These are phyloP conservation scores for Endothia cerciana DNA, from an alignment of 2,329 filamentous ascomycete genomes.

Conservation along the genomic window DNA sequence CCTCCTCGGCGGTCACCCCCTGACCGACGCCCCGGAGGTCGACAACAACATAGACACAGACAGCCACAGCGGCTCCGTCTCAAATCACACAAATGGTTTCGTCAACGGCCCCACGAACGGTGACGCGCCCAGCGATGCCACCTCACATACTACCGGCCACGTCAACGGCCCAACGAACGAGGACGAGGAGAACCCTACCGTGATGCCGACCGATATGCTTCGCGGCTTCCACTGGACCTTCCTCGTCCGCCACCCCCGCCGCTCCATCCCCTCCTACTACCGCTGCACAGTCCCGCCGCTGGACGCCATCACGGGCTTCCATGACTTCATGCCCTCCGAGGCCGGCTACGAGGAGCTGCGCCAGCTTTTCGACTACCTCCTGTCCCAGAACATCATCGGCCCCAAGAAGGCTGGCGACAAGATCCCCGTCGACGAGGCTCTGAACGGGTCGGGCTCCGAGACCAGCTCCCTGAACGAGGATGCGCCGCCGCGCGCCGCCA, in stretches of 20 bases:
- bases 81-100: conserved; percentile 34
- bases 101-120: conserved; percentile 36
- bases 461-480: conserved; percentile 13
- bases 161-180: conserved; percentile 39
- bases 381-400: conserved; percentile 70
- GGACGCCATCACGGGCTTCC: conserved; percentile 79
- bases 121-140: conserved; percentile 31
- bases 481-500: conserved; percentile 38
- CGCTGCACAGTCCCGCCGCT: conserved; percentile 91
- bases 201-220: conserved; percentile 75
- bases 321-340: conserved; percentile 84
- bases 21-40: conserved; percentile 30
- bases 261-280: conserved; percentile 90
- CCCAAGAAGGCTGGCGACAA: conserved; percentile 59
- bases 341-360: conserved; percentile 90
- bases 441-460: conserved; percentile 29
- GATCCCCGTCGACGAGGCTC: conserved; percentile 31
- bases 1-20: conserved; percentile 61
- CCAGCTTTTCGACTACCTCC: conserved; percentile 83
- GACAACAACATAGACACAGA: conserved; percentile 13
- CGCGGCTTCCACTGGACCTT: conserved; percentile 92
- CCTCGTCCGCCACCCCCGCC: conserved; percentile 92
- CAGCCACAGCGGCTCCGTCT: conserved; percentile 29
- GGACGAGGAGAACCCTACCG: conserved; percentile 80
- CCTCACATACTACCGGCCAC: conserved; percentile 34